Conservation (phyloP, 352 stramenopile species). For the Elongisporangium prolatum region DNA sequence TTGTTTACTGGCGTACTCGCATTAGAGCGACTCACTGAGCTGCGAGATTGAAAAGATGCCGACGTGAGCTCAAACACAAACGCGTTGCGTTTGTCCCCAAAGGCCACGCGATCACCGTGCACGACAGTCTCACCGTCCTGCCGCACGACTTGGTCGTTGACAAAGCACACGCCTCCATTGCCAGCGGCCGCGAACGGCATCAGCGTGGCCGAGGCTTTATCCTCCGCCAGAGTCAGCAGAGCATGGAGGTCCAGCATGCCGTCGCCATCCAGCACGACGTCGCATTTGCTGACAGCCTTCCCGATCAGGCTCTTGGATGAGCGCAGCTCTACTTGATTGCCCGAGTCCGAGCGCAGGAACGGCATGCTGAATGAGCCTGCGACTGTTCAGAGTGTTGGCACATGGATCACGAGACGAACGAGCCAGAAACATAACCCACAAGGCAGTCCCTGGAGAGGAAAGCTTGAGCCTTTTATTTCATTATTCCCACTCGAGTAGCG, state of each 20-base stretch:
- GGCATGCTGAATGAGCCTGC: slow-evolving; percentile 29
- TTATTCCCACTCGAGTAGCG: not conserved
- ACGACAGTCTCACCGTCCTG: slow-evolving; percentile 36
- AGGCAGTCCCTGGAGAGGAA: not conserved
- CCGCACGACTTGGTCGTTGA: slow-evolving; percentile 42
- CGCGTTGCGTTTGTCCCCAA: slow-evolving; percentile 31
- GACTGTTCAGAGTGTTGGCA: slow-evolving; percentile 12
- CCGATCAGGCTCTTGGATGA: slow-evolving; percentile 68
- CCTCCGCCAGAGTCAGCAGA: slow-evolving; percentile 35
- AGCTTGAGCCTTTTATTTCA: not conserved
- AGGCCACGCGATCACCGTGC: slow-evolving; percentile 57
- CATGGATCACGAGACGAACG: too few species aligned
- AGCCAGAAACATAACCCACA: not conserved
- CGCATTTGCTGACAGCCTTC: slow-evolving; percentile 33
- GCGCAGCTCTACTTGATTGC: slow-evolving; percentile 25
- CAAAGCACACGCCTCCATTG: slow-evolving; percentile 32
- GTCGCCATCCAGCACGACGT: slow-evolving; percentile 38
- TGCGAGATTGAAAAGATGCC: not conserved
- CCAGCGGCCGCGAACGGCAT: slow-evolving; percentile 40
- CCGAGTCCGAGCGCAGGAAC: slow-evolving; percentile 23
- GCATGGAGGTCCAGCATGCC: slow-evolving; percentile 55
- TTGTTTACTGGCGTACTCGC: slow-evolving; percentile 7
- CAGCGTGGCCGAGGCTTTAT: slow-evolving; percentile 33
- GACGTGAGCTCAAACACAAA: slow-evolving; percentile 51
- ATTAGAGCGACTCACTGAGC: slow-evolving; percentile 3